Percentiles rank a stretch among this genome's conserved stretches.
phyloP scores from a whole-genome alignment of 345 rosid genomes.

The Eucalyptus polybractea region DNA sequence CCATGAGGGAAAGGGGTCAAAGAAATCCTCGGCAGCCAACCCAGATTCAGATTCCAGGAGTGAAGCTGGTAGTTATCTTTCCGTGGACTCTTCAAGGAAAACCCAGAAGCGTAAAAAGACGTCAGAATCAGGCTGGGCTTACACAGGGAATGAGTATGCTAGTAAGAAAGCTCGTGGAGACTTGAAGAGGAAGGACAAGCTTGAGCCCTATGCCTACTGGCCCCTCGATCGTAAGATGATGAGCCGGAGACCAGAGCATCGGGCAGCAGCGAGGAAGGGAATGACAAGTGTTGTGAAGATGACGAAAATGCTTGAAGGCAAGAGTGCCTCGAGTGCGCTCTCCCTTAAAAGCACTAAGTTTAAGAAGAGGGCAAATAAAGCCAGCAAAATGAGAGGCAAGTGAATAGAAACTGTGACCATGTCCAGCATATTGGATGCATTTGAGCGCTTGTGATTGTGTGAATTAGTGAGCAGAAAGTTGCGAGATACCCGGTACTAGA shows the following conservation, averaged over 20 bases:
- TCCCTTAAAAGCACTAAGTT: conserved; percentile 18
- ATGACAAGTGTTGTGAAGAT: conserved; percentile 75
- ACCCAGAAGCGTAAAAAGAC: conserved; percentile 59
- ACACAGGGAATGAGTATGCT: conserved; percentile 77
- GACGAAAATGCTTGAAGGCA: conserved; percentile 75
- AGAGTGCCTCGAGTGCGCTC: conserved; percentile 46
- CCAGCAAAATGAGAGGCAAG: conserved; percentile 20
- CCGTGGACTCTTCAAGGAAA: conserved; percentile 36
- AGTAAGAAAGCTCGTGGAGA: conserved; percentile 91
- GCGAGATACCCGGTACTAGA: not conserved
- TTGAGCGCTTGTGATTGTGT: not conserved
- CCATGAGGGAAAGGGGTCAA: conserved; percentile 37
- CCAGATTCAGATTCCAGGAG: conserved; percentile 46
- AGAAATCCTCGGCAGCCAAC: conserved; percentile 23
- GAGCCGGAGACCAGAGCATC: conserved; percentile 83
- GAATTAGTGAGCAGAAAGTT: not conserved
- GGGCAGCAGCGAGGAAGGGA: conserved; percentile 80
- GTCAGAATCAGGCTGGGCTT: conserved; percentile 72
- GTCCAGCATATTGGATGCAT: not conserved
- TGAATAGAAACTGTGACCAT: not conserved
- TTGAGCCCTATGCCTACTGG: conserved; percentile 97
- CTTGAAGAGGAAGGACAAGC: conserved; percentile 74
- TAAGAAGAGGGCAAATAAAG: conserved; percentile 21
- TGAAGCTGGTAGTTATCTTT: conserved; percentile 34
- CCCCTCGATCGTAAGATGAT: conserved; percentile 96